Evolutionary conservation across 1,284 basidiomycete species (phyloP).

Genomic region (Sporisorium sorghi): DNA sequence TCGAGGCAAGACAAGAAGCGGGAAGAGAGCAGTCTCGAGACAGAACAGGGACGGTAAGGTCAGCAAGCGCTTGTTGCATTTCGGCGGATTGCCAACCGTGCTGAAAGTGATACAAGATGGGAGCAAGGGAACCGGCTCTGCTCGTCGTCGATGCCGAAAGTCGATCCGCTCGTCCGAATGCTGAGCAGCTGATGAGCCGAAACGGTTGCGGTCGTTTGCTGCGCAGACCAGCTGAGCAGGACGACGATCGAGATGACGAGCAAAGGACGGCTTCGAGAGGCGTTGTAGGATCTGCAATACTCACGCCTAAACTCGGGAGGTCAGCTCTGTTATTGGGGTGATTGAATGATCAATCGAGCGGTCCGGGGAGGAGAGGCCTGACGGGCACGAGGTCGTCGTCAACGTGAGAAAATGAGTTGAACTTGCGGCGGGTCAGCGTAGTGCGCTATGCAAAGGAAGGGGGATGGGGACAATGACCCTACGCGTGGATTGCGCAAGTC

Average conservation of each 20-base stretch:
- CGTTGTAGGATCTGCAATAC: slow-evolving; percentile 19
- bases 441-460: slow-evolving; percentile 30
- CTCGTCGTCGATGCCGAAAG: background rate
- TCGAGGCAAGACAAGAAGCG: background rate
- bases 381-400: slow-evolving; percentile 13
- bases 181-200: slow-evolving; percentile 8
- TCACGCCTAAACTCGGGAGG: slow-evolving; percentile 49
- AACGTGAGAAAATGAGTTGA: slow-evolving; percentile 12
- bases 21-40: slow-evolving; percentile 5
- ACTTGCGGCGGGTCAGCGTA: slow-evolving; percentile 38
- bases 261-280: background rate
- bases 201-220: background rate
- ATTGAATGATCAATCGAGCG: slow-evolving; percentile 58
- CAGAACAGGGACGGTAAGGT: slow-evolving; percentile 18
- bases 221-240: background rate
- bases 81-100: background rate
- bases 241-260: background rate
- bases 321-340: slow-evolving; percentile 41
- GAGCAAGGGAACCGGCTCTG: background rate
- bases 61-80: slow-evolving; percentile 36
- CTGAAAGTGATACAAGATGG: slow-evolving; percentile 2
- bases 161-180: background rate
- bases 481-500: slow-evolving; percentile 58
- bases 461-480: slow-evolving; percentile 28
- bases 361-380: slow-evolving; percentile 37